Evolutionary conservation across 768 basidiomycete species (phyloP).

Genomic region (Neoboletus magnificus): DNA sequence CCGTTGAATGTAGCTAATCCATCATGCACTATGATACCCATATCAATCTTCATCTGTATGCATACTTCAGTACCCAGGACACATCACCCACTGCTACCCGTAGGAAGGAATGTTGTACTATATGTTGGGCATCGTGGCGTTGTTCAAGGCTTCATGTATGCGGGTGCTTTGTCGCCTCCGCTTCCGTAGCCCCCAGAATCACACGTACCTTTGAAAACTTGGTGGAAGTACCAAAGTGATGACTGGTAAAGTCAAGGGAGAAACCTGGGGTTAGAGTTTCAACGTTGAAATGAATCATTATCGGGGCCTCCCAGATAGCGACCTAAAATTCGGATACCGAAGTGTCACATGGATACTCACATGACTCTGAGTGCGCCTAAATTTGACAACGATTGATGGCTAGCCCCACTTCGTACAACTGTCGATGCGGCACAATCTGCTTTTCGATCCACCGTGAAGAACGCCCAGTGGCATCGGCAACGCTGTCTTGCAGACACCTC

Average conservation of each 20-base stretch:
- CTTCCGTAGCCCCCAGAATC: constrained; percentile 1
- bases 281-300: too few relatives aligned
- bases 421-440: neutral
- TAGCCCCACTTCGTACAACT: too few relatives aligned
- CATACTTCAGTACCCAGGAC: constrained; percentile 24
- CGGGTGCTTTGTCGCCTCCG: neutral
- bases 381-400: neutral
- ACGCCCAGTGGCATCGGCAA: neutral
- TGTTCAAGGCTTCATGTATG: neutral
- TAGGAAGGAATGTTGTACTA: constrained; percentile 19
- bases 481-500: too few relatives aligned
- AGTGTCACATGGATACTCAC: too few relatives aligned
- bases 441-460: neutral
- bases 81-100: constrained; percentile 2
- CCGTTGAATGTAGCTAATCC: constrained; percentile 11
- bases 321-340: neutral
- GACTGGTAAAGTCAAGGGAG: neutral
- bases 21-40: constrained; percentile 30
- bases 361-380: too few relatives aligned
- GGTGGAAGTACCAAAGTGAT: neutral
- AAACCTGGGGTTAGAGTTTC: neutral
- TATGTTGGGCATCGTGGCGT: neutral
- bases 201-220: neutral
- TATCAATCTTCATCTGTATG: constrained; percentile 30
- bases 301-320: too few relatives aligned